Conservation (phyloP, 1,139 yeast species). For the Taphrina wiesneri region DNA sequence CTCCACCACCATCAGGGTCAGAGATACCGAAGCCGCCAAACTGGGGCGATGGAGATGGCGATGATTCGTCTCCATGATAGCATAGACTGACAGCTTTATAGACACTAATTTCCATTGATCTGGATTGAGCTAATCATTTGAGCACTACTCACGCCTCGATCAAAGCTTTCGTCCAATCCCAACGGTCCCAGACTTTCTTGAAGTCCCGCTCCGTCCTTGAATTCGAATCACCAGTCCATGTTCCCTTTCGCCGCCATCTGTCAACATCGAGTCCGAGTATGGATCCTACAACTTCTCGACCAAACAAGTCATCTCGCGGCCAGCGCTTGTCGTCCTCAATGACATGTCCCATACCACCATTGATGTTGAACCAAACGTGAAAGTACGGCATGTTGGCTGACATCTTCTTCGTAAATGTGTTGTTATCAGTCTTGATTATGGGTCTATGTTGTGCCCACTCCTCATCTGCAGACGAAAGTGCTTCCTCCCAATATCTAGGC, state of each 20-base stretch:
- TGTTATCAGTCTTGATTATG: conserved; percentile 46
- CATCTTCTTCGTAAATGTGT: conserved; percentile 48
- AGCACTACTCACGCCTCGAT: background rate
- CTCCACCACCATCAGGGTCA: background rate
- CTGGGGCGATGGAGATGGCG: background rate
- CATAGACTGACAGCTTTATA: background rate
- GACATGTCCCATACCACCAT: conserved; percentile 57
- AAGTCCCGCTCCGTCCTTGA: conserved; percentile 41
- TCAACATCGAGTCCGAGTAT: conserved; percentile 48
- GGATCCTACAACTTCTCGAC: conserved; percentile 53
- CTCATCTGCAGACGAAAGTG: conserved; percentile 48
- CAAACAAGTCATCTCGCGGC: conserved; percentile 54
- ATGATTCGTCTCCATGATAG: background rate
- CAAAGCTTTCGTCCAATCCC: conserved; percentile 44
- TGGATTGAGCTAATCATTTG: too few species aligned
- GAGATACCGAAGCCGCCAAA: background rate
- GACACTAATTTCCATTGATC: background rate
- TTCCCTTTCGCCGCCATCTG: conserved; percentile 44
- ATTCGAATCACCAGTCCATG: conserved; percentile 44
- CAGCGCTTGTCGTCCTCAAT: conserved; percentile 50
- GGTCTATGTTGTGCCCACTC: conserved; percentile 51
- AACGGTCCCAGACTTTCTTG: conserved; percentile 43
- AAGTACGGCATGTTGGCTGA: conserved; percentile 55
- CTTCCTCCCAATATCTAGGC: conserved; percentile 51
- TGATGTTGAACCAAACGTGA: conserved; percentile 54